Evolutionary conservation across 768 basidiomycete genomes (phyloP).

Genomic region (Phanerodontia chrysosporium): DNA sequence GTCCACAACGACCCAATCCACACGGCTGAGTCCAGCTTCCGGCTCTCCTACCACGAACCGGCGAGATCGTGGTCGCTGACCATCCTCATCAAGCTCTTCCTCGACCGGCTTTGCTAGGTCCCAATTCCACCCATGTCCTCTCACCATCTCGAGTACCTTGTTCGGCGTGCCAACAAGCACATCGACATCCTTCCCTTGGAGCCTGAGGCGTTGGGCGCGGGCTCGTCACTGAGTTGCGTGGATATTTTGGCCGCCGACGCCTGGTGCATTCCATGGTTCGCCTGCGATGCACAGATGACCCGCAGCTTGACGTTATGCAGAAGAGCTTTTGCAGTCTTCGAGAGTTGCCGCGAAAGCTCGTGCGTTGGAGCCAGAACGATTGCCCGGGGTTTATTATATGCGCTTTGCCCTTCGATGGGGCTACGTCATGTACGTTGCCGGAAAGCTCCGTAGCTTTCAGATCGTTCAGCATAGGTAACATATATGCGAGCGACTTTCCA

Average conservation of each 20-base stretch:
- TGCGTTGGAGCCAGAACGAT: slow-evolving; percentile 86
- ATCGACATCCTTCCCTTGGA: slow-evolving; percentile 36
- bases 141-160: slow-evolving; percentile 57
- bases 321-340: slow-evolving; percentile 68
- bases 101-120: slow-evolving; percentile 23
- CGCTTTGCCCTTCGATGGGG: slow-evolving; percentile 10
- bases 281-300: slow-evolving; percentile 64
- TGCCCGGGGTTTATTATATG: slow-evolving; percentile 63
- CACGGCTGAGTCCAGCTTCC: slow-evolving; percentile 57
- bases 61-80: slow-evolving; percentile 20
- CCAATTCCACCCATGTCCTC: slow-evolving; percentile 51
- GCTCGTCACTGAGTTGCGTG: slow-evolving; percentile 19
- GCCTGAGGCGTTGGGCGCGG: background rate
- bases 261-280: slow-evolving; percentile 37
- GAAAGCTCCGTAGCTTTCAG: slow-evolving; percentile 62
- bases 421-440: background rate
- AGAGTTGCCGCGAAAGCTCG: slow-evolving; percentile 80
- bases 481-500: slow-evolving; percentile 88
- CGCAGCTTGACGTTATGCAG: slow-evolving; percentile 73
- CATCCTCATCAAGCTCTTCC: slow-evolving; percentile 24
- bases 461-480: slow-evolving; percentile 76
- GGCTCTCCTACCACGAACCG: slow-evolving; percentile 41
- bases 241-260: slow-evolving; percentile 49
- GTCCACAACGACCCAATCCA: slow-evolving; percentile 90
- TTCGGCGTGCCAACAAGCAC: slow-evolving; percentile 62